Conservation (phyloP, 2,329 filamentous ascomycete genomes). For the Paraconiothyrium brasiliense region DNA sequence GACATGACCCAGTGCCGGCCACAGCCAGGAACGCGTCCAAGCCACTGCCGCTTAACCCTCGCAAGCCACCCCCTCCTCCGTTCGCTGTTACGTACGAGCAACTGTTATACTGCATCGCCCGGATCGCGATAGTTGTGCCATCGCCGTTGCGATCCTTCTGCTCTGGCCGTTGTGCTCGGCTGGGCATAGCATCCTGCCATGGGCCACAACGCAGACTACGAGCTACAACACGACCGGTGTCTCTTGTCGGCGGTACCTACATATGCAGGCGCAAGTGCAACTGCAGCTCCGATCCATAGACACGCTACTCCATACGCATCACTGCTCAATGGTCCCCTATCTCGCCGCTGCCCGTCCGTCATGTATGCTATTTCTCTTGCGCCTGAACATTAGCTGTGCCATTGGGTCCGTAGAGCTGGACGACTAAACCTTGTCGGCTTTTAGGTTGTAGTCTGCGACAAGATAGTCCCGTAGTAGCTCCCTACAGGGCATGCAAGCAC, state of each 20-base stretch:
- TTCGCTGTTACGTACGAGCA: constrained; percentile 31
- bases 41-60: constrained; percentile 8
- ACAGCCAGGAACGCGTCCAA: constrained; percentile 9
- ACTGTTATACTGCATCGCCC: constrained; percentile 24
- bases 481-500: constrained; percentile 14
- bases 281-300: no score
- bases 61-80: constrained; percentile 13
- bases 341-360: not conserved
- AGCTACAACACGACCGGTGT: not conserved
- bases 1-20: constrained; percentile 2
- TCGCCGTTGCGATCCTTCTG: not conserved
- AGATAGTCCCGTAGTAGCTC: constrained; percentile 5
- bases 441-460: not conserved
- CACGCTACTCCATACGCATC: not conserved
- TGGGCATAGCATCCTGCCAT: constrained; percentile 27
- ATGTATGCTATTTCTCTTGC: not conserved
- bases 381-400: not conserved
- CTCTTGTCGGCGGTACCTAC: constrained; percentile 20
- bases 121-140: constrained; percentile 9
- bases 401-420: constrained; percentile 22
- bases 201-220: not conserved
- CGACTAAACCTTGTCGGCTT: constrained; percentile 9
- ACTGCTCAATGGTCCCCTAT: not conserved
- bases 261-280: constrained; percentile 11
- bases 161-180: constrained; percentile 17